phyloP scores from a whole-genome alignment of 2,329 filamentous ascomycete genomes.

The Escovopsis weberi region DNA sequence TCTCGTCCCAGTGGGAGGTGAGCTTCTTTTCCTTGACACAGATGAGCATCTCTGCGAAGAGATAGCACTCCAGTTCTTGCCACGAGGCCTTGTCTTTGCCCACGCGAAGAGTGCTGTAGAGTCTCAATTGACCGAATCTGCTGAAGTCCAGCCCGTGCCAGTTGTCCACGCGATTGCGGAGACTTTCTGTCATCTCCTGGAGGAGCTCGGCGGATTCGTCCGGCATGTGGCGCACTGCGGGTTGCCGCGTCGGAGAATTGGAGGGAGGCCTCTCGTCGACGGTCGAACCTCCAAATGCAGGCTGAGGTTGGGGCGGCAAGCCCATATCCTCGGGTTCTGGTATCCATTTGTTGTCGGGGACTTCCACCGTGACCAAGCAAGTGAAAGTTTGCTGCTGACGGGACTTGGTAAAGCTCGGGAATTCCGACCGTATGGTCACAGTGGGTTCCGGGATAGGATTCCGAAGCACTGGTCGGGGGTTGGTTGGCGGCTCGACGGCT shows the following conservation, averaged over 20 bases:
- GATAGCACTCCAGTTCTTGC: constrained; percentile 94
- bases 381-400: constrained; percentile 91
- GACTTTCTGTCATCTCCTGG: constrained; percentile 71
- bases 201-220: constrained; percentile 65
- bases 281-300: constrained; percentile 14
- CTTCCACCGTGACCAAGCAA: constrained; percentile 86
- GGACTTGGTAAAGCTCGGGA: constrained; percentile 82
- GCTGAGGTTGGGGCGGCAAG: constrained; percentile 23
- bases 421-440: constrained; percentile 93
- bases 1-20: constrained; percentile 45
- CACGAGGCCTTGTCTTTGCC: constrained; percentile 93
- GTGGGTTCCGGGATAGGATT: constrained; percentile 84
- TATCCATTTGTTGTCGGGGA: constrained; percentile 82
- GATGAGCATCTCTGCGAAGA: constrained; percentile 98
- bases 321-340: constrained; percentile 71
- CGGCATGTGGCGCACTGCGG: constrained; percentile 46
- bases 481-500: constrained; percentile 78
- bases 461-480: constrained; percentile 54
- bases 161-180: constrained; percentile 84
- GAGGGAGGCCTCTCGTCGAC: constrained; percentile 37
- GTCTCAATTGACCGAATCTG: constrained; percentile 77
- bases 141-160: constrained; percentile 95
- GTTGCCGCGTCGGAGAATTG: constrained; percentile 37
- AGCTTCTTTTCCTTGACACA: constrained; percentile 96
- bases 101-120: constrained; percentile 81